These are phyloP conservation scores for Yarrowia keelungensis DNA, from an alignment of 805 yeast species.

Conservation along the genomic window DNA sequence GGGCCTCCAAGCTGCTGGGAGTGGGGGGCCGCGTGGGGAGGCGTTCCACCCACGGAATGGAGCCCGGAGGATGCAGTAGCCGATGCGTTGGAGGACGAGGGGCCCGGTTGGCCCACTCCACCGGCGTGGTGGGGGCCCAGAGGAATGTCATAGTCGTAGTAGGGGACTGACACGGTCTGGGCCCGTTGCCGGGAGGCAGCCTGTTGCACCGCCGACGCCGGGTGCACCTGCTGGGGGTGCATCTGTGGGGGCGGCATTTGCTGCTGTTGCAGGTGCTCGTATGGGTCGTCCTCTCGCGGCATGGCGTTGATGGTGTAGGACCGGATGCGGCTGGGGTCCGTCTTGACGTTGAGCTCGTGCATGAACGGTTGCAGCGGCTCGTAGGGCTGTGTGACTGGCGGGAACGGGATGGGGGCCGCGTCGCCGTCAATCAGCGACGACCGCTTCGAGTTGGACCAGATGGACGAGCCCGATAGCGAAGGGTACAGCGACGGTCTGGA, in stretches of 20 bases:
- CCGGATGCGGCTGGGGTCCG: conserved; percentile 48
- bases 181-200: conserved; percentile 31
- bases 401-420: conserved; percentile 43
- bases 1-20: conserved; percentile 25
- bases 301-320: conserved; percentile 47
- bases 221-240: conserved; percentile 38
- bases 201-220: conserved; percentile 33
- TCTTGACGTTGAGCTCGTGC: conserved; percentile 47
- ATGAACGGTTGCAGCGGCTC: conserved; percentile 48
- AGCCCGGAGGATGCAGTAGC: conserved; percentile 31
- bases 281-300: conserved; percentile 39
- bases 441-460: conserved; percentile 44
- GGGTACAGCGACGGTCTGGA: conserved; percentile 42
- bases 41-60: conserved; percentile 12
- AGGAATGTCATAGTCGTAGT: conserved; percentile 33
- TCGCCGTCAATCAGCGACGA: conserved; percentile 36
- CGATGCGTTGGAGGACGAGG: conserved; percentile 17
- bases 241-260: conserved; percentile 35
- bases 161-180: conserved; percentile 27
- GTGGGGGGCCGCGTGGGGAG: conserved; percentile 17
- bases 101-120: neutral
- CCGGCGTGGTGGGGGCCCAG: conserved; percentile 11
- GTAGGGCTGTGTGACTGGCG: conserved; percentile 41
- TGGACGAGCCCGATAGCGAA: conserved; percentile 46
- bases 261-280: conserved; percentile 16